Conservation (phyloP, 345 rosid genomes). For the Euphorbia tirucalli region DNA sequence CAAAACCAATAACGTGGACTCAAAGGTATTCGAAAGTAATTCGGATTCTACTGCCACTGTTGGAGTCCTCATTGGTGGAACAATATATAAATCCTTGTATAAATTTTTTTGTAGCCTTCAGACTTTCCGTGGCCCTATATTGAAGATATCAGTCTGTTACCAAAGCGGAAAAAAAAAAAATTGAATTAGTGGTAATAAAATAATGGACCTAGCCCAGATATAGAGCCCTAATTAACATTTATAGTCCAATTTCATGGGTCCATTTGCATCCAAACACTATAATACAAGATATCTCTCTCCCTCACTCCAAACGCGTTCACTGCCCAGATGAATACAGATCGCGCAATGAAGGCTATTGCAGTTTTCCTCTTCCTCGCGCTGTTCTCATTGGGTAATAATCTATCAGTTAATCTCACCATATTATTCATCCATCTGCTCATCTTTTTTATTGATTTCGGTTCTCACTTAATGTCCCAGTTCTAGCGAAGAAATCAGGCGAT, state of each 20-base stretch:
- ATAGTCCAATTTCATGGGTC: not conserved
- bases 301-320: not conserved
- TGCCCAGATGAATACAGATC: constrained; percentile 25
- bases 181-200: not conserved
- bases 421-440: constrained; percentile 12
- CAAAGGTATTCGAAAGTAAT: too few relatives aligned
- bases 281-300: not conserved
- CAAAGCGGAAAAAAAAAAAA: too few relatives aligned
- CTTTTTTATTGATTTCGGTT: not conserved
- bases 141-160: too few relatives aligned
- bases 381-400: constrained; percentile 32
- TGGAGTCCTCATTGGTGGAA: too few relatives aligned
- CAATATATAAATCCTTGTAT: too few relatives aligned
- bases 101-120: too few relatives aligned
- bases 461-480: constrained; percentile 32
- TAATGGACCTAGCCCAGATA: not conserved
- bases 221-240: not conserved
- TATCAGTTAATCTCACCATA: not conserved
- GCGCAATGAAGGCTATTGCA: constrained; percentile 33
- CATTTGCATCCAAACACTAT: too few relatives aligned
- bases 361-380: constrained; percentile 31
- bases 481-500: constrained; percentile 67
- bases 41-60: too few relatives aligned
- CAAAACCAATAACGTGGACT: too few relatives aligned
- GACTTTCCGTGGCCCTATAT: too few relatives aligned